Evolutionary conservation across 1,139 yeast species (phyloP).

Genomic region (Blastobotrys ciferrii): DNA sequence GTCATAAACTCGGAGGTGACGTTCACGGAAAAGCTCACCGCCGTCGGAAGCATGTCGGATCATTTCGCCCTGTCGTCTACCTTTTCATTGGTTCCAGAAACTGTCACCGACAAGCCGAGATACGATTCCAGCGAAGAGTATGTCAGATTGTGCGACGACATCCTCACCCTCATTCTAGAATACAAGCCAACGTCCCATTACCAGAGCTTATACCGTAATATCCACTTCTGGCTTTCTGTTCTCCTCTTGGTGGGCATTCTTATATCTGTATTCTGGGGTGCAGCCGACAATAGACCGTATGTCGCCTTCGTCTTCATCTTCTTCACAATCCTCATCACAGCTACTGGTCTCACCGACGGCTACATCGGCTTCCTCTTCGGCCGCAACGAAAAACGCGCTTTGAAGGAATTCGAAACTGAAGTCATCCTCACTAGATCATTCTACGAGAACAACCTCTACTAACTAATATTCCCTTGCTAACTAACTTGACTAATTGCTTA

Average conservation of each 20-base stretch:
- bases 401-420: conserved; percentile 55
- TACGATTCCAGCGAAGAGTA: conserved; percentile 19
- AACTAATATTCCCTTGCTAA: too few relatives aligned
- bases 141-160: conserved; percentile 49
- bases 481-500: too few relatives aligned
- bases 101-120: neutral
- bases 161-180: conserved; percentile 51
- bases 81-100: conserved; percentile 10
- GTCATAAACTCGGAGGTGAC: conserved; percentile 64
- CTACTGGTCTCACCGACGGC: conserved; percentile 74
- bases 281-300: conserved; percentile 45
- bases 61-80: conserved; percentile 85
- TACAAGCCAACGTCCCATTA: conserved; percentile 56
- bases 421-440: conserved; percentile 30
- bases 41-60: conserved; percentile 75
- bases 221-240: conserved; percentile 62
- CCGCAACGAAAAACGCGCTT: conserved; percentile 70
- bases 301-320: conserved; percentile 60
- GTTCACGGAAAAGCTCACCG: conserved; percentile 66
- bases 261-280: conserved; percentile 61
- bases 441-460: neutral
- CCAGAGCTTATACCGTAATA: conserved; percentile 64
- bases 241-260: conserved; percentile 50
- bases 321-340: conserved; percentile 46
- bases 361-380: conserved; percentile 78